Conservation (phyloP, 306 rosid genomes). For the Astragalus glycyphyllos region DNA sequence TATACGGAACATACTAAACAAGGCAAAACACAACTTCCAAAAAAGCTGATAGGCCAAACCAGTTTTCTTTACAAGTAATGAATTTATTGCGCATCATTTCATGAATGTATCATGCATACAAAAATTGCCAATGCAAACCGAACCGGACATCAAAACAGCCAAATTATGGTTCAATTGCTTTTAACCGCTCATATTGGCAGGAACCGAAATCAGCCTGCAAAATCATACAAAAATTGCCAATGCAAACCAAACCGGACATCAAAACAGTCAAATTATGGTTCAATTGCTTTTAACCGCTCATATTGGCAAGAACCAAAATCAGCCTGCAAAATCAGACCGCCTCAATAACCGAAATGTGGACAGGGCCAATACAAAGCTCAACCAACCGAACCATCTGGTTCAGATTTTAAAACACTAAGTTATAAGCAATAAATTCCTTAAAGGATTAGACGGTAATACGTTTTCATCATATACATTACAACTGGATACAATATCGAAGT, state of each 20-base stretch:
- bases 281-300: too few relatives aligned
- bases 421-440: neutral
- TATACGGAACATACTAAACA: neutral
- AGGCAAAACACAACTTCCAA: neutral
- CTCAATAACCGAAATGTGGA: too few relatives aligned
- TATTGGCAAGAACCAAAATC: too few relatives aligned
- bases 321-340: too few relatives aligned
- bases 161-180: too few relatives aligned
- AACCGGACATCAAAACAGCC: neutral
- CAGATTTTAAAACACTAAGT: too few relatives aligned
- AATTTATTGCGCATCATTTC: neutral
- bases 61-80: neutral
- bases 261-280: too few relatives aligned
- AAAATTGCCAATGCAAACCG: neutral
- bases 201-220: too few relatives aligned
- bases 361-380: too few relatives aligned
- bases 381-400: too few relatives aligned
- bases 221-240: neutral
- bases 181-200: too few relatives aligned
- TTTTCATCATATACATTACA: constrained; percentile 12
- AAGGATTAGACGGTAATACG: neutral
- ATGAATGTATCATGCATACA: neutral
- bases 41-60: too few relatives aligned
- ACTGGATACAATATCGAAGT: constrained; percentile 10
- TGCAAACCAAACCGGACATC: neutral